A percentile compares a stretch with the other conserved stretches of the same genome.
Conservation (phyloP, 495 filamentous ascomycete species). For the Penicillium soppii region DNA sequence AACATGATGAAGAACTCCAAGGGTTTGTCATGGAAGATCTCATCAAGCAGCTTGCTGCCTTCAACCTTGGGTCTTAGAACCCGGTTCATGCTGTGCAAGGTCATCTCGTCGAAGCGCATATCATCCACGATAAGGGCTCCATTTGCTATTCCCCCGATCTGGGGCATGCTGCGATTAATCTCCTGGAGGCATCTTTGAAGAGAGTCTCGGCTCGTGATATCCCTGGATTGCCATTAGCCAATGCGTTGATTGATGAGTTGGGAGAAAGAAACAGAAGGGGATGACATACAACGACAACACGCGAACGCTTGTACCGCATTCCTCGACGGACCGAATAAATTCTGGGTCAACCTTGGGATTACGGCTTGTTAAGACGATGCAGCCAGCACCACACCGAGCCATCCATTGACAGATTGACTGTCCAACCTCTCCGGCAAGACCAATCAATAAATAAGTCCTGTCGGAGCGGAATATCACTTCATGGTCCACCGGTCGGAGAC, state of each 20-base stretch:
- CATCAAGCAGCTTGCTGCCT: slow-evolving; percentile 16
- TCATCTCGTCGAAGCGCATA: slow-evolving; percentile 54
- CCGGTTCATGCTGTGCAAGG: slow-evolving; percentile 43
- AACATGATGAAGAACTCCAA: slow-evolving; percentile 42
- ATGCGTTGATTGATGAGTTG: too few relatives aligned
- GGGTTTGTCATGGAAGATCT: slow-evolving; percentile 25
- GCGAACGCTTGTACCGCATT: not conserved
- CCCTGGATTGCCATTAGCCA: too few relatives aligned
- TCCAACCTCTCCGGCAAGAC: not conserved
- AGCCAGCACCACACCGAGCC: not conserved
- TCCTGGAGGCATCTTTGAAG: not conserved
- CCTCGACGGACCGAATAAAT: not conserved
- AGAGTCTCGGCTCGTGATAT: slow-evolving; percentile 5
- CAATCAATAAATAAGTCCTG: not conserved
- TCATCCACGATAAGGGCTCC: slow-evolving; percentile 47
- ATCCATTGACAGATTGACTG: not conserved
- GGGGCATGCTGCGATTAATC: slow-evolving; percentile 26
- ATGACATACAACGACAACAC: not conserved
- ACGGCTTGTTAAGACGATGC: not conserved
- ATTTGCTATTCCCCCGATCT: slow-evolving; percentile 54
- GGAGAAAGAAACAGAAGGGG: too few relatives aligned
- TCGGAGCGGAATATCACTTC: too few relatives aligned
- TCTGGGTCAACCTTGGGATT: not conserved
- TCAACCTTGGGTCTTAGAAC: slow-evolving; percentile 54
- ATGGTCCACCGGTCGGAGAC: too few relatives aligned